phyloP scores from a whole-genome alignment of 352 stramenopile species.

The Phytophthora boehmeriae region DNA sequence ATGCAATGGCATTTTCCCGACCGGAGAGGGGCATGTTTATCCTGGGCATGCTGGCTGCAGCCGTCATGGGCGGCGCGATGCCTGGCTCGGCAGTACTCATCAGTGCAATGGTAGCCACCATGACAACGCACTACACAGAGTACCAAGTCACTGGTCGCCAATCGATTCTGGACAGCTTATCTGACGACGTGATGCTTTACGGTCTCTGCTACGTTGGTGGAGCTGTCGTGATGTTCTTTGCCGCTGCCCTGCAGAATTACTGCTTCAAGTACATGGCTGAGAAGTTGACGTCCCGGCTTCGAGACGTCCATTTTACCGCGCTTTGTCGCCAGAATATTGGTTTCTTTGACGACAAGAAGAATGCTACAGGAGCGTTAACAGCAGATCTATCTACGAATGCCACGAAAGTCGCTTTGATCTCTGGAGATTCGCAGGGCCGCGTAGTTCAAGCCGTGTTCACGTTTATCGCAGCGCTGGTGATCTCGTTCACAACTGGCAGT shows the following conservation, averaged over 20 bases:
- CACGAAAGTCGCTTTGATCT: conserved; percentile 49
- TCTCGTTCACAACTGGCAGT: conserved; percentile 65
- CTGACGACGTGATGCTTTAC: conserved; percentile 31
- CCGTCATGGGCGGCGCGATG: conserved; percentile 29
- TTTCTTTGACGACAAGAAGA: conserved; percentile 73
- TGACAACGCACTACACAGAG: conserved; percentile 2
- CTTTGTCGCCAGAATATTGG: conserved; percentile 50
- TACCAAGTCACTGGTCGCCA: not conserved
- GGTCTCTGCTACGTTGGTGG: conserved; percentile 31
- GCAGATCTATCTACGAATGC: conserved; percentile 60
- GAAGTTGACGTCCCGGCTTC: conserved; percentile 51
- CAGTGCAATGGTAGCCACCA: conserved; percentile 14
- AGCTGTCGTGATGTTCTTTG: conserved; percentile 30
- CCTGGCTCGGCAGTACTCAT: conserved; percentile 22
- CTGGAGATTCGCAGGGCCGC: conserved; percentile 51
- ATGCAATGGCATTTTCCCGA: conserved; percentile 12
- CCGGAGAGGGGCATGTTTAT: conserved; percentile 40
- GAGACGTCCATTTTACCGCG: conserved; percentile 51
- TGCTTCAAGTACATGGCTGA: conserved; percentile 59
- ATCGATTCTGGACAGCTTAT: conserved; percentile 16
- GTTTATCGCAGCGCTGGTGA: conserved; percentile 52
- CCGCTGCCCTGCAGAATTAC: conserved; percentile 43
- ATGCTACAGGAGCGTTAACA: conserved; percentile 54
- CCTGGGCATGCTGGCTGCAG: conserved; percentile 24
- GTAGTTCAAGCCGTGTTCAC: conserved; percentile 56